Percentiles rank a stretch among this genome's conserved stretches.
phyloP scores from a whole-genome alignment of 768 basidiomycete genomes.

The Strobilomyces confusus region DNA sequence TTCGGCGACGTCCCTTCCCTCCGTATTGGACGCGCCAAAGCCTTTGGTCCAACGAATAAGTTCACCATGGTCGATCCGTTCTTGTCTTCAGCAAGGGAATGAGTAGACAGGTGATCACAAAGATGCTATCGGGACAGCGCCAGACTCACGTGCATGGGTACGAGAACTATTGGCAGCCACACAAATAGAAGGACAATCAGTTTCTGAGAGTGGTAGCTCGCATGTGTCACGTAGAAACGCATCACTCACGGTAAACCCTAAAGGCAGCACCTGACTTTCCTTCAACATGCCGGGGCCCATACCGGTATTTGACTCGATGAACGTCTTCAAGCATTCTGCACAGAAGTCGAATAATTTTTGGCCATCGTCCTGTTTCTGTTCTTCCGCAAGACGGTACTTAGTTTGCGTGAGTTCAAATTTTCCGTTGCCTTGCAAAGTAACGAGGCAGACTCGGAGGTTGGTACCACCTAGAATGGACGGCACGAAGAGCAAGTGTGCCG shows the following conservation, averaged over 20 bases:
- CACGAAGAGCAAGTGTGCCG: not conserved
- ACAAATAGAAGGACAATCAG: constrained; percentile 1
- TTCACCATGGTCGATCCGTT: constrained; percentile 87
- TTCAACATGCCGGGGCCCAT: constrained; percentile 45
- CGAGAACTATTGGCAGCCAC: constrained; percentile 62
- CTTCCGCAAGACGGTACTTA: constrained; percentile 95
- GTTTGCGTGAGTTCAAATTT: constrained; percentile 98
- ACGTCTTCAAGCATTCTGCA: constrained; percentile 87
- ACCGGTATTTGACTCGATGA: constrained; percentile 71
- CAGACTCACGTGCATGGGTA: constrained; percentile 85
- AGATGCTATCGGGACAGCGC: not conserved
- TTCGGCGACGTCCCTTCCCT: constrained; percentile 86
- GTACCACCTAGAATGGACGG: constrained; percentile 65
- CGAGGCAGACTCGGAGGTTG: constrained; percentile 97
- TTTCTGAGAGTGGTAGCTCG: not conserved
- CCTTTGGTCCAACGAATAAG: constrained; percentile 99
- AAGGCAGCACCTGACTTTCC: constrained; percentile 60
- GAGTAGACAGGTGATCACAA: not conserved
- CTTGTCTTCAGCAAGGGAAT: constrained; percentile 55
- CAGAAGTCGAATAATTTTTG: constrained; percentile 96
- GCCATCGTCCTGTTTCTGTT: constrained; percentile 98
- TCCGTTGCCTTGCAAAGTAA: constrained; percentile 85
- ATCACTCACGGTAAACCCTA: constrained; percentile 88
- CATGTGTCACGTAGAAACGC: not conserved
- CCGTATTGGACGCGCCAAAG: constrained; percentile 87